Evolutionary conservation across 2,329 filamentous ascomycete species (phyloP).

Genomic region (Botrytis paeoniae): DNA sequence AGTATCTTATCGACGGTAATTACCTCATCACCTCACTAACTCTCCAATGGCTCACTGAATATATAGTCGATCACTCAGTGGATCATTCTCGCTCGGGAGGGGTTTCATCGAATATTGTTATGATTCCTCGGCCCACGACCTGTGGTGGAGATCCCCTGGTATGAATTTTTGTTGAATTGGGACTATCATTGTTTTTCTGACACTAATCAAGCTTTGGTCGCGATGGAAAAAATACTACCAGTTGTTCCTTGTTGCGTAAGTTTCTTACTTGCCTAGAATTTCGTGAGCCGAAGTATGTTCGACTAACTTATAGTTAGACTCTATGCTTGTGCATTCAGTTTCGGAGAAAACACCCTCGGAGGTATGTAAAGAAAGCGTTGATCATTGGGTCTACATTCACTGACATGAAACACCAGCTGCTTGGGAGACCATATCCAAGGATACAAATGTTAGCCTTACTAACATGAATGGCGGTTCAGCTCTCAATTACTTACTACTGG

Average conservation of each 20-base stretch:
- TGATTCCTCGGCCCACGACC: background rate
- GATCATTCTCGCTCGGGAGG: background rate
- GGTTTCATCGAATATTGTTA: background rate
- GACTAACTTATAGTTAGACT: background rate
- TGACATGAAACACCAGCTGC: background rate
- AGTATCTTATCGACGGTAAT: background rate
- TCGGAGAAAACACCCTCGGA: background rate
- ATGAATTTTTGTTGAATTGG: background rate
- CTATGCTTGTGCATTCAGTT: background rate
- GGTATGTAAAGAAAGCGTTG: background rate
- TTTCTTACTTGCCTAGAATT: background rate
- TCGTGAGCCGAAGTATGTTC: background rate
- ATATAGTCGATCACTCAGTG: background rate
- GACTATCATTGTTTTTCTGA: background rate
- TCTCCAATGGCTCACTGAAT: background rate
- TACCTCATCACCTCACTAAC: background rate
- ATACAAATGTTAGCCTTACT: background rate
- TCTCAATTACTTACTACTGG: background rate
- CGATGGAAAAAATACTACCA: background rate
- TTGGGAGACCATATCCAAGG: background rate
- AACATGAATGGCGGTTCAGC: background rate
- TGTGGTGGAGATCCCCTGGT: background rate
- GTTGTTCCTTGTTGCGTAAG: background rate
- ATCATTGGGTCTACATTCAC: background rate
- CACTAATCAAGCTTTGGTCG: background rate